Evolutionary conservation across 495 filamentous ascomycete species (phyloP).

Genomic region (Penicillium paradoxum): DNA sequence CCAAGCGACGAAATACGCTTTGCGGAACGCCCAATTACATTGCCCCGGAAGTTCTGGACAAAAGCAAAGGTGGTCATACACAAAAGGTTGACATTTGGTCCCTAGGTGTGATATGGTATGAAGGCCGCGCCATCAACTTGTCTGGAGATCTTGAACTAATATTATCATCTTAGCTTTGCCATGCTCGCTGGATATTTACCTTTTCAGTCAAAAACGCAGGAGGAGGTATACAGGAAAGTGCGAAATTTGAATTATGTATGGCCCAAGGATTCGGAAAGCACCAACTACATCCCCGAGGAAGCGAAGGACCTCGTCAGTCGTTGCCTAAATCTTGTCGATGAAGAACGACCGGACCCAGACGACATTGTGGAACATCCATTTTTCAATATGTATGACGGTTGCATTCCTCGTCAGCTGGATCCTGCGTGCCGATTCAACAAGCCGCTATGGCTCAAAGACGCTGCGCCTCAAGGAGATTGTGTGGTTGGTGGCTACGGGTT

Average conservation of each 20-base stretch:
- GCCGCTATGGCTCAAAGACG: slow-evolving; percentile 41
- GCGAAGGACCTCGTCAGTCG: slow-evolving; percentile 75
- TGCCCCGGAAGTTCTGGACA: slow-evolving; percentile 85
- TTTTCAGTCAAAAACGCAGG: slow-evolving; percentile 79
- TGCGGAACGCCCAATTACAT: slow-evolving; percentile 99
- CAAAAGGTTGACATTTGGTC: slow-evolving; percentile 97
- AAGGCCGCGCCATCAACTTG: not conserved
- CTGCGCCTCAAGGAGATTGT: slow-evolving; percentile 43
- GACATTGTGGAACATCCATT: slow-evolving; percentile 78
- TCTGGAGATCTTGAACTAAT: slow-evolving; percentile 12
- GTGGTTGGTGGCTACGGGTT: slow-evolving; percentile 44
- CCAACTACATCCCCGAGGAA: slow-evolving; percentile 48
- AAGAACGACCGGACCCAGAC: slow-evolving; percentile 70
- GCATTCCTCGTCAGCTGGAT: slow-evolving; percentile 46
- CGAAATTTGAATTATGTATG: slow-evolving; percentile 69
- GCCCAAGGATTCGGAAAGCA: slow-evolving; percentile 53
- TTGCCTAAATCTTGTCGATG: slow-evolving; percentile 68
- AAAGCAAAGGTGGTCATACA: slow-evolving; percentile 75
- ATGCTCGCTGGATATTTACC: slow-evolving; percentile 88
- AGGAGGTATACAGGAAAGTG: slow-evolving; percentile 79
- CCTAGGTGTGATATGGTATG: slow-evolving; percentile 89
- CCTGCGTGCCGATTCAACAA: slow-evolving; percentile 36
- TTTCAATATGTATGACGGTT: slow-evolving; percentile 60
- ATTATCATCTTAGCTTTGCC: slow-evolving; percentile 57
- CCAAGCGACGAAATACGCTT: slow-evolving; percentile 78